phyloP scores from a whole-genome alignment of 139 green algal genomes.

The Tetraselmis chui region DNA sequence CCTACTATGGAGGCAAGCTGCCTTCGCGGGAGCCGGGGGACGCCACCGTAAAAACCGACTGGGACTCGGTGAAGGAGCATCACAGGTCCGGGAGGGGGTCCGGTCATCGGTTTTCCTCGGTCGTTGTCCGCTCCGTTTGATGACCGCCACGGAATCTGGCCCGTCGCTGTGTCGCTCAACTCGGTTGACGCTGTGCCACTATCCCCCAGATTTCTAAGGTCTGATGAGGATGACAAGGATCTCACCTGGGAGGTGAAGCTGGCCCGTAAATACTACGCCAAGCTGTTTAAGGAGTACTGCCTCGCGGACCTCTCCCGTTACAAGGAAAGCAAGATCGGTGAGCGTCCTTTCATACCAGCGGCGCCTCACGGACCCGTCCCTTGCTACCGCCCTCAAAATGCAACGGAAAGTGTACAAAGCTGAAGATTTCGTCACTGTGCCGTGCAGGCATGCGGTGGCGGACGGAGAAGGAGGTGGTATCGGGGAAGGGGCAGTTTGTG shows the following conservation, averaged over 20 bases:
- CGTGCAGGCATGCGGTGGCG: constrained; percentile 68
- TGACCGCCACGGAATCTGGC: not conserved
- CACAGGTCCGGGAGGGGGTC: no score
- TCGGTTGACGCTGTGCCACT: not conserved
- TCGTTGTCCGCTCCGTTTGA: constrained; percentile 18
- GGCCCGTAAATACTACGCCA: constrained; percentile 73
- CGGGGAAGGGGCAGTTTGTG: constrained; percentile 81
- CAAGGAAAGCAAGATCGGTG: constrained; percentile 64
- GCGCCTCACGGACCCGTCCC: not conserved
- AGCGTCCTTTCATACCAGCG: no score
- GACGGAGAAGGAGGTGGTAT: constrained; percentile 69
- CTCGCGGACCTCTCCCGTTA: constrained; percentile 82
- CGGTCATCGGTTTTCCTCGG: constrained; percentile 34
- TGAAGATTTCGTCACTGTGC: no score
- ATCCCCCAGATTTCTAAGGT: constrained; percentile 45
- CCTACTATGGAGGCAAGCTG: constrained; percentile 28
- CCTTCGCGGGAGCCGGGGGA: not conserved
- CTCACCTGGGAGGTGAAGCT: constrained; percentile 60
- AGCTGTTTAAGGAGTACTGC: constrained; percentile 86
- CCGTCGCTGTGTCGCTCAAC: not conserved
- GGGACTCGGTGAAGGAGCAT: constrained; percentile 39
- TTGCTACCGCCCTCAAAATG: no score
- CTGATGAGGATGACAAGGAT: constrained; percentile 50
- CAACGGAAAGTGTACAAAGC: no score
- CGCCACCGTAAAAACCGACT: constrained; percentile 38